Evolutionary conservation across 2,329 filamentous ascomycete genomes (phyloP), one percentile per base, ranked within the genome.

Genomic region (Paecilomyces sp.): DNA sequence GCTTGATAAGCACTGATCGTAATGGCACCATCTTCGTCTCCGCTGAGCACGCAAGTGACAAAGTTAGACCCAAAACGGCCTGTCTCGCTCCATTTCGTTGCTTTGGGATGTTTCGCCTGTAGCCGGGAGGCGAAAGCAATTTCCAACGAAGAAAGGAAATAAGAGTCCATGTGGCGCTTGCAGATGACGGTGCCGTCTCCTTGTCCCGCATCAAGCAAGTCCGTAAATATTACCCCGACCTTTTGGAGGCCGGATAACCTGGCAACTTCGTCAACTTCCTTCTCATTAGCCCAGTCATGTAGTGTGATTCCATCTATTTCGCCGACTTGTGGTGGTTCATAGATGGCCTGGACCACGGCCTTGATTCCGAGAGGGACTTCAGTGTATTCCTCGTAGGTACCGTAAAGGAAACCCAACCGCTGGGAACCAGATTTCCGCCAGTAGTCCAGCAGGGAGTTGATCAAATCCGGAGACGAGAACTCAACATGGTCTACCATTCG

Each of bases 401-500:
- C 94, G 67, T 97, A 99, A 5, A 99, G 78, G 68, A 92, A 96
- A 5, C 93, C 94, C 54, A 97, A 74, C 50, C 94, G 85, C 73
- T 99, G 94, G 30, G 83, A 78, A 3, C 92, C 93, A 1, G 90
- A 92, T 65, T 85, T 88, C 66, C 95, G 85, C 93, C 94, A 99
- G 60, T 93, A 90, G 69, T 97, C 87, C 64, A 99, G 86, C 59
- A 97, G 86, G n/a, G 85, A 86, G 72, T 99, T 90, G 67, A 97
- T 90, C 34, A 97, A 85, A 58, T 86, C 83, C 2, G 91, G 87
- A 1, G 90, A 88, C 1, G 93, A 88, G 72, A 99, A 97, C 75
- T 99, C 95, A 63, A 99, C 94, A 73, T 99, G 94, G 69, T 99
- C 94, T 3, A 99, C 92, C 90, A 94, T 97, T 57, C 94, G 91